Base-by-base conservation (phyloP, 257 asterid genomes). In the Thymus quinquecostatus region DNA sequence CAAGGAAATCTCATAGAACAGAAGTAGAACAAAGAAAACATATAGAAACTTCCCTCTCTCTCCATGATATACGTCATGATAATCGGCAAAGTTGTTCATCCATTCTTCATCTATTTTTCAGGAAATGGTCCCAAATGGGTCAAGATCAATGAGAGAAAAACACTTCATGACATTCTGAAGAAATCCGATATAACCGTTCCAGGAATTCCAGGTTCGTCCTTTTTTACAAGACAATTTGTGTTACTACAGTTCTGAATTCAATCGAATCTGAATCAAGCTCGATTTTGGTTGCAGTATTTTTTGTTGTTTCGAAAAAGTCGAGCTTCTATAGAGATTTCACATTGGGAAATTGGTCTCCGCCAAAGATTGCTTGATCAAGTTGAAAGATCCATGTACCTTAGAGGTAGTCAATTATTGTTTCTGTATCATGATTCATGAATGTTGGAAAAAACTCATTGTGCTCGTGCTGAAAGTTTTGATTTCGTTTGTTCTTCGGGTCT, bases 141-240 rank as follows among this genome's bases (percentile, higher is more conserved):
- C 65, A 79, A 76, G 78, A 87, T 88, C 41, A 80, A 88, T 56
- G 98, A 88, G 82, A 88, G 73, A 83, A 88, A 78, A 76, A 86
- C 92, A 30, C 96, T 95, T 2, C 79, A 84, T 38, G 88, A 88
- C 65, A 83, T 89, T 65, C 78, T 95, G 71, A 87, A 77, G 77
- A 90, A 76, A 55, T 87, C 88, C 3, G 85, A 86, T 72, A 11
- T 77, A 29, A 30, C 89, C 60, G 79, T 95, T 61, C 86, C 97
- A 8, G 98, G 95, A 75, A 83, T 91, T 75, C 98, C 99, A 78
- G 98, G 99, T 95, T 68, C 55, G 87, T 71, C 40, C 65, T 54
- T 43, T 21, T 65, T 58, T 33, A 36, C 28, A n/a, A 10, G 33
- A 58, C 45, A 76, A 3, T 57, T 66, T 8, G n/a, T 63, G 54